Evolutionary conservation across 106 monocot genomes (phyloP), one percentile per base, ranked within the genome.

Genomic region (Triglochin maritima): DNA sequence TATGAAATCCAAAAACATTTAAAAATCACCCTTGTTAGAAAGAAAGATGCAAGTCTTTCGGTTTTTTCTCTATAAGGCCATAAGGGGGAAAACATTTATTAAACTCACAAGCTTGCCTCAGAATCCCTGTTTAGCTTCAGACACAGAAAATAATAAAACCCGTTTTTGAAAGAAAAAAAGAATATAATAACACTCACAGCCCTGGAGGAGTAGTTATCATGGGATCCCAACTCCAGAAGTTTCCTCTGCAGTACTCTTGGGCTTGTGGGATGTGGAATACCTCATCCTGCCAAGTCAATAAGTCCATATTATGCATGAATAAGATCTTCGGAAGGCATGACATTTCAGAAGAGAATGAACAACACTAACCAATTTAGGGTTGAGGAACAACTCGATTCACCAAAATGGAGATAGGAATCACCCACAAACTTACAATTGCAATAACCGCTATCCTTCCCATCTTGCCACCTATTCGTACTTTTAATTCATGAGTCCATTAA

Each of bases 181-280:
- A 53, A n/a, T n/a, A n/a, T 9, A 7, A n/a, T 9, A 14, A 16
- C 8, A 72, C 91, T 84, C 59, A 91, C 96, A 98, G 47, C 51
- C 96, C 96, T 71, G 96, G 96, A 69, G 88, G 96, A 43, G 96
- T 92, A 57, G 96, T 98, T 74, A 92, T 98, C 96, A 92, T 98
- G 62, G 96, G 91, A 88, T 98, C 88, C 96, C 96, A 98, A 48
- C 69, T 76, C 44, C 72, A 57, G 71, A 92, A 86, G 56, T 92
- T 78, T 29, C 96, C 88, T 29, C 63, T 44, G 73, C 96, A 98
- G 75, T 98, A 92, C 29, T 66, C 59, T 66, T 88, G 87, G 43
- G 82, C 91, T 69, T 98, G 88, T 50, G 88, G 96, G 41, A 98
- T 64, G 72, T 92, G 91, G 63, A 98, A 98, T 74, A 92, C 86